phyloP scores from a whole-genome alignment of 208 protist species.

The Entamoeba invadens region DNA sequence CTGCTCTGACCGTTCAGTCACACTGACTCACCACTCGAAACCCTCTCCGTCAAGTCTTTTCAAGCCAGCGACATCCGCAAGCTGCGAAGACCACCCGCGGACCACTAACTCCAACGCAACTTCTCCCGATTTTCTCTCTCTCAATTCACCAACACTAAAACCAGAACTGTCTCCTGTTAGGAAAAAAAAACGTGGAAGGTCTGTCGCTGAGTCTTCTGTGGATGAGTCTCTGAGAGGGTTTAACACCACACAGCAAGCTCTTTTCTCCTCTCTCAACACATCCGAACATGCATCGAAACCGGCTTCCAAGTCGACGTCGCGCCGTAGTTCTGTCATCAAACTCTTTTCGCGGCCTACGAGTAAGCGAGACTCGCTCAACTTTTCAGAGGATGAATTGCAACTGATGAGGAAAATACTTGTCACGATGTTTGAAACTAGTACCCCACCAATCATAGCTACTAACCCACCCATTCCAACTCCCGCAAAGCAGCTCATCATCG shows the following conservation, averaged over 20 bases:
- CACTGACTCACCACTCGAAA: too few species aligned
- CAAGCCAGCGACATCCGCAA: too few species aligned
- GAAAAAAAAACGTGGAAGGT: neutral
- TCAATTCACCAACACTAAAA: too few species aligned
- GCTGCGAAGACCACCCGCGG: too few species aligned
- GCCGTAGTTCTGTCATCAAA: neutral
- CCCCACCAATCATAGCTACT: neutral
- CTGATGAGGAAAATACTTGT: neutral
- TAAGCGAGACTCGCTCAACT: neutral
- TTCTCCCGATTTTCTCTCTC: too few species aligned
- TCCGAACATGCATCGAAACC: neutral
- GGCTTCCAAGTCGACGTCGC: neutral
- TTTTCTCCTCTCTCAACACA: neutral
- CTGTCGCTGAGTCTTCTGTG: neutral
- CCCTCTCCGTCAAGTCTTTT: too few species aligned
- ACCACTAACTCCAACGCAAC: too few species aligned
- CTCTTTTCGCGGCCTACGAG: neutral
- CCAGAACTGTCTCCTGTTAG: too few species aligned
- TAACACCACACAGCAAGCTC: neutral
- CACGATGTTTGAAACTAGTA: neutral
- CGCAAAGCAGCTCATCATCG: neutral
- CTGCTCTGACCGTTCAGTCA: too few species aligned
- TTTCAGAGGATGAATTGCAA: neutral
- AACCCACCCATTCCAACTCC: neutral
- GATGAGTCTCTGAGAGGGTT: neutral